These are phyloP conservation scores for Calonectria henricotiae DNA, from an alignment of 2,329 filamentous ascomycete genomes.

Conservation along the genomic window DNA sequence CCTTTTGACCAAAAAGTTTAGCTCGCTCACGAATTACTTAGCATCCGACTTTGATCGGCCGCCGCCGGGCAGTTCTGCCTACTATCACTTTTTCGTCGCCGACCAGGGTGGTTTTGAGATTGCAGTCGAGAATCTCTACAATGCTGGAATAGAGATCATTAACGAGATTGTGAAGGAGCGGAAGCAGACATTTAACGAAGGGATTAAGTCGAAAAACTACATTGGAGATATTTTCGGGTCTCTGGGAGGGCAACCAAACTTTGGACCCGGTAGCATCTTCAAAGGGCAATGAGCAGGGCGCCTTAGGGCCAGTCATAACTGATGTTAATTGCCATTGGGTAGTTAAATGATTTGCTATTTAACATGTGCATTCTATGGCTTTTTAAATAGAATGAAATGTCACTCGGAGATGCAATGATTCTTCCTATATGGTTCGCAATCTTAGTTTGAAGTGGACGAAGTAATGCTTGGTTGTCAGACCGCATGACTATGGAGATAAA, in stretches of 20 bases:
- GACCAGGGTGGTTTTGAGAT: slow-evolving; percentile 45
- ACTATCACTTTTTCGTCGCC: slow-evolving; percentile 44
- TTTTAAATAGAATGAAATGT: too few relatives aligned
- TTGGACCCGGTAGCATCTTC: slow-evolving; percentile 36
- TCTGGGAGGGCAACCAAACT: slow-evolving; percentile 40
- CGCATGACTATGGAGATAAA: too few relatives aligned
- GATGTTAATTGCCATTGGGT: not conserved
- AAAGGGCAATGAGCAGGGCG: slow-evolving; percentile 17
- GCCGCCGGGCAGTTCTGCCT: slow-evolving; percentile 39
- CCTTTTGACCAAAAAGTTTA: not conserved
- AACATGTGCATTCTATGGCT: too few relatives aligned
- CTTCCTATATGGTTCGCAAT: too few relatives aligned
- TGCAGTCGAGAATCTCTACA: slow-evolving; percentile 44
- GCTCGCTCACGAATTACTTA: not conserved
- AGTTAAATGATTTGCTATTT: too few relatives aligned
- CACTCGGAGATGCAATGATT: too few relatives aligned
- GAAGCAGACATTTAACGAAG: slow-evolving; percentile 37
- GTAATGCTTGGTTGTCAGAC: too few relatives aligned
- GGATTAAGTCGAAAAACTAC: slow-evolving; percentile 36
- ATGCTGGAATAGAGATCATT: slow-evolving; percentile 36
- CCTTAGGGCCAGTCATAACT: not conserved
- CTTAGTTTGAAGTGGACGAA: too few relatives aligned
- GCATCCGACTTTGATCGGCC: slow-evolving; percentile 45
- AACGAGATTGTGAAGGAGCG: slow-evolving; percentile 38
- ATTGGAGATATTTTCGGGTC: slow-evolving; percentile 47